Evolutionary conservation across 78 protist species (phyloP).

Genomic region (slime mould (Dictyostelium discoideum)): dicty_2.7 NC_007088.5:3497501-3498000

Average conservation of each 20-base stretch:
- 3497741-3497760: neutral
- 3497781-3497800: neutral
- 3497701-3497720: neutral
- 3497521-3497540: neutral
- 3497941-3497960: neutral
- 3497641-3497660: slow-evolving; percentile 10
- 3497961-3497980: slow-evolving; percentile 24
- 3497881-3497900: neutral
- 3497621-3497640: neutral
- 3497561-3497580: neutral
- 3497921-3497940: neutral
- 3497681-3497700: neutral
- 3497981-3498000: slow-evolving; percentile 25
- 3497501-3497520: neutral
- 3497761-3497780: neutral
- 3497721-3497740: neutral
- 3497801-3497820: neutral
- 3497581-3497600: neutral
- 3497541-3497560: neutral
- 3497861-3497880: neutral
- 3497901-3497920: neutral
- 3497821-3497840: neutral
- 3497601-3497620: neutral
- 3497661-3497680: slow-evolving; percentile 14
- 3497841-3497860: neutral